A percentile compares a stretch with the other conserved stretches of the same genome.
phyloP scores from a whole-genome alignment of 2,329 filamentous ascomycete genomes.

The Penicillium concentricum region DNA sequence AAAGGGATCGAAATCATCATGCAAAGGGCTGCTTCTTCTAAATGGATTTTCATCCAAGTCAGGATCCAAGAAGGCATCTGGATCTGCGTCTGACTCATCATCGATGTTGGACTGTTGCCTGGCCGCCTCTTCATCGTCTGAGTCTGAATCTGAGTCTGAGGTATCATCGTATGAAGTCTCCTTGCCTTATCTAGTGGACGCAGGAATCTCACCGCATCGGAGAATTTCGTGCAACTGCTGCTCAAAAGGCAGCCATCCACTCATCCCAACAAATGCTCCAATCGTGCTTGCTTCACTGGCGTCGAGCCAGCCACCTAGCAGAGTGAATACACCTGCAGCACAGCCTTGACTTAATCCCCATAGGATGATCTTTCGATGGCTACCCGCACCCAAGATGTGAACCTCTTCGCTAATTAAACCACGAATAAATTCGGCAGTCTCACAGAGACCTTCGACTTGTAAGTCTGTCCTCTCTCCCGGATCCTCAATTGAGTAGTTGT shows the following conservation, averaged over 20 bases:
- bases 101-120: neutral
- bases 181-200: neutral
- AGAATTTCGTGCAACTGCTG: conserved; percentile 30
- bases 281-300: conserved; percentile 17
- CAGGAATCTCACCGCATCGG: conserved; percentile 2
- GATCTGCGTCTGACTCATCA: neutral
- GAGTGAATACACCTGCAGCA: conserved; percentile 45
- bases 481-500: conserved; percentile 45
- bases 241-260: conserved; percentile 48
- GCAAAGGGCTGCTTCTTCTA: neutral
- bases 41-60: neutral
- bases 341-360: conserved; percentile 57
- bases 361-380: conserved; percentile 46
- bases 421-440: conserved; percentile 41
- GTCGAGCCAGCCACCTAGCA: conserved; percentile 41
- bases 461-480: conserved; percentile 43
- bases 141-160: neutral
- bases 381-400: conserved; percentile 22
- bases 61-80: neutral
- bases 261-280: conserved; percentile 51
- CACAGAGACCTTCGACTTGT: conserved; percentile 47
- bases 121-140: neutral
- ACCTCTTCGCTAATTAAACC: conserved; percentile 38
- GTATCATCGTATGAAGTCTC: neutral
- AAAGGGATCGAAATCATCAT: conserved; percentile 26